Percentiles rank a stretch among this genome's conserved stretches.
These are phyloP conservation scores for Cicer cuneatum DNA, from an alignment of 306 rosid species.

Conservation along the genomic window DNA sequence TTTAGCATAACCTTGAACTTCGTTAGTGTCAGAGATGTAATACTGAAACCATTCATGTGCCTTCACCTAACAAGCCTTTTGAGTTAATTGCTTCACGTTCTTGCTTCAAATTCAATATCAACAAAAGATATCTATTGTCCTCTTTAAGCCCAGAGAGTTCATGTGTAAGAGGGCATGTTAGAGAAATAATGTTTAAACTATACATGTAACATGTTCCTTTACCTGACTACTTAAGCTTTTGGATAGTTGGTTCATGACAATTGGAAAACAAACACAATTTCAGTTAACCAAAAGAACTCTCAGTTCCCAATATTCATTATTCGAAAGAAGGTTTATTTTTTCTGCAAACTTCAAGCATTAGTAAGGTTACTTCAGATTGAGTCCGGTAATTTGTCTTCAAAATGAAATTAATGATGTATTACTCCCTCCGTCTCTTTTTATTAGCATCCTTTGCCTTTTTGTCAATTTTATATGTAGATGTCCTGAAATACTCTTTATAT, in stretches of 20 bases:
- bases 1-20: constrained; percentile 29
- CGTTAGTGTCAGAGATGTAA: constrained; percentile 13
- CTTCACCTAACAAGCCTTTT: constrained; percentile 6
- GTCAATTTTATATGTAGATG: too few relatives aligned
- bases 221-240: constrained; percentile 10
- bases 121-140: not conserved
- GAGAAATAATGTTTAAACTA: too few relatives aligned
- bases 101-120: not conserved
- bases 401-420: not conserved
- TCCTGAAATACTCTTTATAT: too few relatives aligned
- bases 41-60: not conserved
- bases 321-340: constrained; percentile 22
- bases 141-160: not conserved
- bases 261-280: constrained; percentile 8
- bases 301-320: not conserved
- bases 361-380: constrained; percentile 1
- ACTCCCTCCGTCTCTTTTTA: too few relatives aligned
- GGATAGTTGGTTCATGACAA: constrained; percentile 12
- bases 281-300: constrained; percentile 29
- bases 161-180: not conserved
- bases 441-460: too few relatives aligned
- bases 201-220: not conserved
- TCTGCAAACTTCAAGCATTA: constrained; percentile 12
- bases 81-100: not conserved
- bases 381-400: constrained; percentile 6